phyloP scores from a whole-genome alignment of 768 basidiomycete species.

The Pleurotus cornucopiae region DNA sequence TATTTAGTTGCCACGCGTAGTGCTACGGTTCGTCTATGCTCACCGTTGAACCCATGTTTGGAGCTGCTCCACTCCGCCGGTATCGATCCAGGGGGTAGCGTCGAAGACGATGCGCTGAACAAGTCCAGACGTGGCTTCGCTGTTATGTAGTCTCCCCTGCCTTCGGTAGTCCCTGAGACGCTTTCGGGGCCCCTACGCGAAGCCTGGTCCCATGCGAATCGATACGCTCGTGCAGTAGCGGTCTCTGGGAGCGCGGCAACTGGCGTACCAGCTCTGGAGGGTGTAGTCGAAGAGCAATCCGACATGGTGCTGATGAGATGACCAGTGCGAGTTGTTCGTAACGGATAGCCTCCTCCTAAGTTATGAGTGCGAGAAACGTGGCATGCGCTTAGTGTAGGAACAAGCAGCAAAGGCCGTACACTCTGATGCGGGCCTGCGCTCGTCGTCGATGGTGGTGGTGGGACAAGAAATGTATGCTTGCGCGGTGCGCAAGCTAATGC shows the following conservation, averaged over 20 bases:
- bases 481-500: too few species aligned
- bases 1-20: conserved; percentile 1
- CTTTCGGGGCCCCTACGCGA: conserved; percentile 64
- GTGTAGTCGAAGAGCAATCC: conserved; percentile 40
- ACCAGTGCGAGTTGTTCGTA: background rate
- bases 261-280: conserved; percentile 58
- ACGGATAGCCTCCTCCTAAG: background rate
- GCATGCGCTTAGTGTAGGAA: background rate
- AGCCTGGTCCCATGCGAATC: conserved; percentile 73
- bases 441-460: too few species aligned
- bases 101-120: conserved; percentile 46
- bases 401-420: too few species aligned
- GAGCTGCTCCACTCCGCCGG: conserved; percentile 76
- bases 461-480: too few species aligned
- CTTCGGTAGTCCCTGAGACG: conserved; percentile 67
- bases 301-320: conserved; percentile 26
- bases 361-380: background rate
- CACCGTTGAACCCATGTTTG: conserved; percentile 87
- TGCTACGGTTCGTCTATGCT: conserved; percentile 17
- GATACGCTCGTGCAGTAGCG: conserved; percentile 53
- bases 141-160: conserved; percentile 58
- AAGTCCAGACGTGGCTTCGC: conserved; percentile 44
- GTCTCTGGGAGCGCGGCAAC: conserved; percentile 36
- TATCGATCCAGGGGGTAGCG: conserved; percentile 43
- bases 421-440: too few species aligned